Conservation (phyloP, 2,329 filamentous ascomycete species). For the Penicillium paneum region DNA sequence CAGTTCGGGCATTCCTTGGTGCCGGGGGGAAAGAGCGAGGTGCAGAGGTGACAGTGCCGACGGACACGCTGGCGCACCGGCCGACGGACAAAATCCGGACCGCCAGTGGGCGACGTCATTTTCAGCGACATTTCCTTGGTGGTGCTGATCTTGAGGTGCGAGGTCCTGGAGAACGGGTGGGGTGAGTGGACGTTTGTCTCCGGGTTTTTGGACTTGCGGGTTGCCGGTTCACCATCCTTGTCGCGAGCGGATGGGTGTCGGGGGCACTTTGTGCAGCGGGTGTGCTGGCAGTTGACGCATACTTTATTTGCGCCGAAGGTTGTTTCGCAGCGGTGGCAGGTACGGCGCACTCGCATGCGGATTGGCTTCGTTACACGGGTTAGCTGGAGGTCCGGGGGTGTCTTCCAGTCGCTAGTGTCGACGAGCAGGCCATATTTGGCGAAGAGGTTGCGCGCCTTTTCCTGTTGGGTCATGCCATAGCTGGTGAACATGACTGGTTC, state of each 20-base stretch:
- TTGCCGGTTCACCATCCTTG: constrained; percentile 50
- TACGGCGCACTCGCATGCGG: constrained; percentile 50
- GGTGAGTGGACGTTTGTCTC: constrained; percentile 38
- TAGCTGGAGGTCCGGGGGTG: constrained; percentile 32
- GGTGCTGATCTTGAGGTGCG: constrained; percentile 26
- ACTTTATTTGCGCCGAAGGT: constrained; percentile 70
- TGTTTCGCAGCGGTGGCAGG: constrained; percentile 76
- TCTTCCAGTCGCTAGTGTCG: constrained; percentile 44
- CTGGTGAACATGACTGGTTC: constrained; percentile 26
- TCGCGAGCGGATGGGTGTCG: constrained; percentile 68
- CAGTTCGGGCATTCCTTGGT: constrained; percentile 66
- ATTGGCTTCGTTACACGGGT: constrained; percentile 47
- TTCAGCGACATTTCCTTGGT: constrained; percentile 20
- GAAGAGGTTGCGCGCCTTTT: constrained; percentile 45
- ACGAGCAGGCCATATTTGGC: constrained; percentile 48
- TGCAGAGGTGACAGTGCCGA: constrained; percentile 73
- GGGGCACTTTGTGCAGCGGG: constrained; percentile 75
- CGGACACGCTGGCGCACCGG: constrained; percentile 70
- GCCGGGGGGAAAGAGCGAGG: constrained; percentile 57
- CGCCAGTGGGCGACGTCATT: constrained; percentile 63
- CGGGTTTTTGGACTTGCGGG: constrained; percentile 39
- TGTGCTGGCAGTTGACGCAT: constrained; percentile 74
- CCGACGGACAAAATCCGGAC: constrained; percentile 69
- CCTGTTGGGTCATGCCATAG: constrained; percentile 42
- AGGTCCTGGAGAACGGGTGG: constrained; percentile 36